A percentile compares a stretch with the other conserved stretches of the same genome.
These are phyloP conservation scores for Diaporthe sp. DNA, from an alignment of 2,329 filamentous ascomycete genomes.

Conservation along the genomic window DNA sequence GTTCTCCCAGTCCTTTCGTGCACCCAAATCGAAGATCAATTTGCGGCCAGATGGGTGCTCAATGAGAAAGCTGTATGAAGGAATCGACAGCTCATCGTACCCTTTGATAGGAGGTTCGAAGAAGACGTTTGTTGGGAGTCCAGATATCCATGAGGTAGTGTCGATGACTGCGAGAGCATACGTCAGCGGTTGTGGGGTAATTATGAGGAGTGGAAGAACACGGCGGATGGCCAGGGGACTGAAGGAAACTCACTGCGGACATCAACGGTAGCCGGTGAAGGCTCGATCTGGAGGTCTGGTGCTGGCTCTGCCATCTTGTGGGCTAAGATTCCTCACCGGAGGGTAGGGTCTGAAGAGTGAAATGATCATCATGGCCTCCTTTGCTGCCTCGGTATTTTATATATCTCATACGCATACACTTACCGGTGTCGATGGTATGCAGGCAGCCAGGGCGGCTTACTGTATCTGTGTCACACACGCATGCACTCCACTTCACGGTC, in stretches of 20 bases:
- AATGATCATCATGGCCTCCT: neutral
- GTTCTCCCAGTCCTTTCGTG: slow-evolving; percentile 59
- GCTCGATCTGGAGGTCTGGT: slow-evolving; percentile 33
- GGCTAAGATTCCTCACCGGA: neutral
- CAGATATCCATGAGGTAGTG: slow-evolving; percentile 30
- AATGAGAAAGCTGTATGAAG: slow-evolving; percentile 62
- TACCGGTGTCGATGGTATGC: neutral
- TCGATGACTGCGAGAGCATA: slow-evolving; percentile 32
- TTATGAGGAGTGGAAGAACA: neutral
- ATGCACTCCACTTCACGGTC: neutral
- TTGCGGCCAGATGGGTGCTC: slow-evolving; percentile 54
- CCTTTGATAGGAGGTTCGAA: slow-evolving; percentile 50
- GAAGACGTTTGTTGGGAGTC: slow-evolving; percentile 2
- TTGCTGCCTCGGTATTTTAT: neutral
- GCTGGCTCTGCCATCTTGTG: slow-evolving; percentile 30
- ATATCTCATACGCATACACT: neutral
- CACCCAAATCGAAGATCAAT: slow-evolving; percentile 54
- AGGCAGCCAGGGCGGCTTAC: neutral
- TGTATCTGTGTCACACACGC: slow-evolving; percentile 1
- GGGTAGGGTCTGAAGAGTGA: neutral
- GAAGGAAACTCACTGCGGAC: slow-evolving; percentile 33
- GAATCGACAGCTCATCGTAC: slow-evolving; percentile 52
- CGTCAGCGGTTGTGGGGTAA: neutral
- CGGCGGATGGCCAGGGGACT: neutral
- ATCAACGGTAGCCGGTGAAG: slow-evolving; percentile 31